These are phyloP conservation scores for Neophaeococcomyces aloes DNA, from an alignment of 2,329 filamentous ascomycete genomes.

Conservation along the genomic window DNA sequence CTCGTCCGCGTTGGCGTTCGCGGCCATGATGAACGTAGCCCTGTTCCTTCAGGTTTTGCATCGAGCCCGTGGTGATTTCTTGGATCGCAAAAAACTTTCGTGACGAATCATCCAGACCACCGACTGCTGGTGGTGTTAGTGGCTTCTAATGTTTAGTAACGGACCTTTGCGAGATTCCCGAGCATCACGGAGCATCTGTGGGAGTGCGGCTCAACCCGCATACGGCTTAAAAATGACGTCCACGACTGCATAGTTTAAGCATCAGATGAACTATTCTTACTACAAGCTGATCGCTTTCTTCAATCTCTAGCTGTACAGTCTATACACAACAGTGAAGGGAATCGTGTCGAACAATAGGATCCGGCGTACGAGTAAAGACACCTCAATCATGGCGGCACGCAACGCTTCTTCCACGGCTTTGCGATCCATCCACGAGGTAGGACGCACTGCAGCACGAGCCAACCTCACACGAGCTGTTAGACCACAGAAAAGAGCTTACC, in stretches of 20 bases:
- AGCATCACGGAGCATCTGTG: neutral
- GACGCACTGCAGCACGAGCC: neutral
- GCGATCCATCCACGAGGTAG: neutral
- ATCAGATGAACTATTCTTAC: neutral
- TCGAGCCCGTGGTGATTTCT: neutral
- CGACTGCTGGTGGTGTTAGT: too few species aligned
- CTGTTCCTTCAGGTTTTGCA: neutral
- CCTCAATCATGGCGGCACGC: neutral
- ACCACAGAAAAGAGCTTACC: conserved; percentile 3
- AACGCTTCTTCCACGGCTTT: neutral
- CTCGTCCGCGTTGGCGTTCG: neutral
- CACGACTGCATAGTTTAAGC: neutral
- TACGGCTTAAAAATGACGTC: neutral
- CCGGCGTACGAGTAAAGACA: neutral
- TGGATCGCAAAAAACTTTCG: too few species aligned
- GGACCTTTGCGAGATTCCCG: neutral
- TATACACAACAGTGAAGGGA: too few species aligned
- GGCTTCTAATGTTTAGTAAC: too few species aligned
- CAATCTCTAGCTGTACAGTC: too few species aligned
- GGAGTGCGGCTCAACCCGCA: too few species aligned
- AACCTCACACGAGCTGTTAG: neutral
- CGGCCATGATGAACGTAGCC: neutral
- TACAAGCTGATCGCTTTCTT: neutral
- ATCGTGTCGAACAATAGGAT: too few species aligned
- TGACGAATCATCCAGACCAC: too few species aligned